Evolutionary conservation across 345 rosid genomes (phyloP), one percentile per base, ranked within the genome.

Genomic region (Cochlearia excelsa): DNA sequence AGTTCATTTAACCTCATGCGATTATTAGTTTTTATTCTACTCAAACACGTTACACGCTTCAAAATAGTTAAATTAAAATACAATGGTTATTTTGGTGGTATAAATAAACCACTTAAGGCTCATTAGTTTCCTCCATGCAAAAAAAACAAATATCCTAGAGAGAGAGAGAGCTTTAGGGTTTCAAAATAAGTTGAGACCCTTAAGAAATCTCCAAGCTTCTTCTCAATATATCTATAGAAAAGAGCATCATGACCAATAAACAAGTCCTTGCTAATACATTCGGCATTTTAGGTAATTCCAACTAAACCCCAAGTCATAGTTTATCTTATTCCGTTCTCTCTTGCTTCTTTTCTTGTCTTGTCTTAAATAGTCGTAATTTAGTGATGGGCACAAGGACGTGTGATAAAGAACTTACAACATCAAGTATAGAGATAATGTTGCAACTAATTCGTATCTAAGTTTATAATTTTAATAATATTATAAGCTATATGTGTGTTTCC

Each of bases 211-310:
- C 23, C 23, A 16, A 16, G 23, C 23, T 16, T 16, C 23, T 16
- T 16, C 23, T 53, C 45, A 30, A 54, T 29, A 42, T 26, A 31
- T 31, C 16, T 3, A 55, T 42, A 16, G 26, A 38, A 57, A 86
- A 81, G 88, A 83, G 74, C 9, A 2, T 70, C 10, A 51, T 65
- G 41, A 57, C 43, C 56, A 42, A 59, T 35, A 80, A 77, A 55
- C 84, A 67, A 46, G 62, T 61, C 1, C 41, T 50, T 68, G 82
- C 80, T 46, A 23, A 72, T 48, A 63, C 73, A 31, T 91, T 86
- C 63, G 98, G 98, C 35, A 47, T 88, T 68, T 67, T 85, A 54
- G 98, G 98, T 90, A 83, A 71, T 16, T 16, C 23, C 23, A 16
- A 16, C 23, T 16, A 16, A 16, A 16, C 23, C 23, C 23, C 23